Evolutionary conservation across 202 grass and related monocot genomes (phyloP).

Genomic region (Elaeis oleifera): DNA sequence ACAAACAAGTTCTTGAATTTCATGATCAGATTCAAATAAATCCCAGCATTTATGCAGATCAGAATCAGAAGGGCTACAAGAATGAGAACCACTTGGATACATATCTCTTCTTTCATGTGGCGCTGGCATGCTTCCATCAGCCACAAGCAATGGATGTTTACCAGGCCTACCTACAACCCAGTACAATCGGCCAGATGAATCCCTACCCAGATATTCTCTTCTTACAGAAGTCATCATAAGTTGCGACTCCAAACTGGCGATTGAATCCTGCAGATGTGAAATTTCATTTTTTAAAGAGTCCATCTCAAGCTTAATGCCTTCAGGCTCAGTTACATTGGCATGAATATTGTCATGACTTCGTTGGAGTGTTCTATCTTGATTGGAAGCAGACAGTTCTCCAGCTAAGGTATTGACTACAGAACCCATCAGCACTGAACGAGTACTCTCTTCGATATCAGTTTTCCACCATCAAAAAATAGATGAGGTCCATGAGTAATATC

Average conservation of each 20-base stretch:
- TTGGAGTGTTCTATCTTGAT: slow-evolving; percentile 34
- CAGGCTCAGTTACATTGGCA: slow-evolving; percentile 24
- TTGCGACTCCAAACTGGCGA: slow-evolving; percentile 60
- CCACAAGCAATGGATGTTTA: slow-evolving; percentile 63
- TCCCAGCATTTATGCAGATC: slow-evolving; percentile 47
- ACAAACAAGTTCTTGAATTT: slow-evolving; percentile 59
- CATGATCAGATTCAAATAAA: slow-evolving; percentile 77
- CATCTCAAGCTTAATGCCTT: slow-evolving; percentile 52
- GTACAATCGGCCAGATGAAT: slow-evolving; percentile 74
- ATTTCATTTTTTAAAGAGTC: slow-evolving; percentile 58
- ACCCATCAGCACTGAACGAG: neutral
- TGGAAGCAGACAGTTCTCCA: slow-evolving; percentile 40
- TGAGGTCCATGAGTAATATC: neutral
- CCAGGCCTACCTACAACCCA: slow-evolving; percentile 72
- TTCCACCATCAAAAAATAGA: neutral
- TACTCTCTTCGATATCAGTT: neutral
- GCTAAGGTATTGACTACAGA: slow-evolving; percentile 16
- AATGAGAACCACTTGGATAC: slow-evolving; percentile 10
- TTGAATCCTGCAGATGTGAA: slow-evolving; percentile 64
- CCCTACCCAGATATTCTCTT: slow-evolving; percentile 87
- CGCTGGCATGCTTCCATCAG: slow-evolving; percentile 56
- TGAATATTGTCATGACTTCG: slow-evolving; percentile 30
- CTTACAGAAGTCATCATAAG: slow-evolving; percentile 61
- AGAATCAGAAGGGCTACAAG: slow-evolving; percentile 32
- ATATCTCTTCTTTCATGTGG: slow-evolving; percentile 29